Base-by-base conservation (phyloP, 495 filamentous ascomycete species). In the Tuber microsphaerosporum region DNA sequence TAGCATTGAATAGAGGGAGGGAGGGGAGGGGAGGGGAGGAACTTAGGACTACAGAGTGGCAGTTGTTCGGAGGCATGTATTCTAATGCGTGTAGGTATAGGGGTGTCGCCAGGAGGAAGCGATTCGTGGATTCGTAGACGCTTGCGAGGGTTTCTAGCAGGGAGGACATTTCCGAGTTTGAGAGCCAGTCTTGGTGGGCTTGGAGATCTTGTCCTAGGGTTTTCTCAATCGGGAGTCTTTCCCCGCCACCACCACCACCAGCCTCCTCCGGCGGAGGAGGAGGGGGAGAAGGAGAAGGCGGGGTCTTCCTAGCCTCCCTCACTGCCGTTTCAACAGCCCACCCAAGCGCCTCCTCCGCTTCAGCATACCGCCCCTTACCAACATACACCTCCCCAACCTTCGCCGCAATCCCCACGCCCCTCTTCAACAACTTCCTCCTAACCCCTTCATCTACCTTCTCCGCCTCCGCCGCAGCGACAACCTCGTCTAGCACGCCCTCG, bases 371-470 rank as follows among this genome's bases (percentile, higher is more conserved):
- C 71, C 87, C 83, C 26, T 92, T 82, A 69, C 87, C 86, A 44
- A 87, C 85, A 83, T 96, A 96, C 42, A 97, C 86, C 79, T 93
- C 89, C 22, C 90, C 94, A 19, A 97, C 84, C 84, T 96, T 97
- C 75, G 93, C 89, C 79, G 88, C 88, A 39, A 95, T 88, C 8
- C 87, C 88, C 20, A 97, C 88, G 0, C 89, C 88, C 84, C 91
- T 94, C 76, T 86, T 89, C 73, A 97, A 82, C 20, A 94, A 83
- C 78, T 89, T 89, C 68, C 89, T 92, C 75, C 91, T 85, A 84
- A 91, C 75, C 22, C 82, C 81, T 77, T 81, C 75, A 70, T 83
- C 71, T 17, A 77, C 84, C 19, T 85, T 78, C n/a, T 83, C 84
- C 26, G 87, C 85, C 2, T 83, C 83, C n/a, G 87, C 85, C 1